phyloP scores from a whole-genome alignment of 805 yeast genomes.

The Brettanomyces custersianus region DNA sequence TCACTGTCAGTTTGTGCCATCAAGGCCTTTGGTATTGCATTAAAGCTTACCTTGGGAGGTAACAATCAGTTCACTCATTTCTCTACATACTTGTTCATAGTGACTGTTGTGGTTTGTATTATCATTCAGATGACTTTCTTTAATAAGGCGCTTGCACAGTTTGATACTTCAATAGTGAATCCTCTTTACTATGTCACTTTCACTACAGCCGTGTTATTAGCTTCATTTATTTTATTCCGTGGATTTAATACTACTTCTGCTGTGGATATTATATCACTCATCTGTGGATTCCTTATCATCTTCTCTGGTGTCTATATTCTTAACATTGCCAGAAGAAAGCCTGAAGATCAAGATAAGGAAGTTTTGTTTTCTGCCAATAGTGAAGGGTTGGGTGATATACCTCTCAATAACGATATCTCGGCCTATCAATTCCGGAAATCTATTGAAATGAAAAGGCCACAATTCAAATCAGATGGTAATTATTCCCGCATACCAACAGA shows the following conservation, averaged over 20 bases:
- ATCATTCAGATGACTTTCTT: conserved; percentile 89
- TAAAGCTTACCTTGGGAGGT: conserved; percentile 75
- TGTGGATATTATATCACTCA: conserved; percentile 69
- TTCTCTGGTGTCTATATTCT: conserved; percentile 81
- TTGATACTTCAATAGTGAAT: conserved; percentile 86
- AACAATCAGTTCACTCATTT: conserved; percentile 81
- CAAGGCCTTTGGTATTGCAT: conserved; percentile 88
- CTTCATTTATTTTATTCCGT: conserved; percentile 76
- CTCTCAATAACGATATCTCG: conserved; percentile 78
- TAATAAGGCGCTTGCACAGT: conserved; percentile 88
- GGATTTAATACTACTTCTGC: conserved; percentile 82
- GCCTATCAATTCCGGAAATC: conserved; percentile 67
- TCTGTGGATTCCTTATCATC: conserved; percentile 79
- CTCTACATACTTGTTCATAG: conserved; percentile 73
- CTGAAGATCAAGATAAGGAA: conserved; percentile 31
- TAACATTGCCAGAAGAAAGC: conserved; percentile 64
- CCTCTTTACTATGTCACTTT: conserved; percentile 87
- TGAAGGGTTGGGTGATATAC: conserved; percentile 53
- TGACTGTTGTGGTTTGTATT: conserved; percentile 74
- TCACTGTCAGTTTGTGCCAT: conserved; percentile 86
- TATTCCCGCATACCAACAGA: conserved; percentile 7
- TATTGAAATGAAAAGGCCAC: conserved; percentile 48
- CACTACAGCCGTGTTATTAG: conserved; percentile 79
- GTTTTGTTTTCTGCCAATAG: conserved; percentile 33
- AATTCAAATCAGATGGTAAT: conserved; percentile 3